Conservation (phyloP, 2,329 filamentous ascomycete genomes). For the Tolypocladium sp. region DNA sequence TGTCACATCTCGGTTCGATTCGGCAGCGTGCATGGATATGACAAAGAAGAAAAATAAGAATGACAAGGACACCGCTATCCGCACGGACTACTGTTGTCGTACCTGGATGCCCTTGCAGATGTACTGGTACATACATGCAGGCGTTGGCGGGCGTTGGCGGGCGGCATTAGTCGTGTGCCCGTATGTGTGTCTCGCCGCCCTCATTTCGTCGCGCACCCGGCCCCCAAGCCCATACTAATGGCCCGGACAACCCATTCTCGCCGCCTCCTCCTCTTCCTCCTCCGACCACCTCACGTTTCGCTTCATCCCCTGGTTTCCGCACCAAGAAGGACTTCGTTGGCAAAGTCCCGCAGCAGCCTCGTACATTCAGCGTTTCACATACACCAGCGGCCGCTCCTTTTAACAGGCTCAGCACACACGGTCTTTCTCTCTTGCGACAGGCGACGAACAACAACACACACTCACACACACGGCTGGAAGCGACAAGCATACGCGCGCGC, state of each 20-base stretch:
- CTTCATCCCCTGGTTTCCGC: constrained; percentile 11
- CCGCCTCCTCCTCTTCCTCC: constrained; percentile 1
- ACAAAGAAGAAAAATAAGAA: neutral
- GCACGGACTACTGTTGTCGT: neutral
- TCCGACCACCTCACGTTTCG: constrained; percentile 6
- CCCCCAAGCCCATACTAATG: neutral
- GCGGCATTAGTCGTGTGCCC: neutral
- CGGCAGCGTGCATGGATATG: neutral
- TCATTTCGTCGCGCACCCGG: neutral
- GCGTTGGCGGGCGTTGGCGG: neutral
- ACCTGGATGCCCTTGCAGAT: neutral
- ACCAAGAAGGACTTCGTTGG: constrained; percentile 40
- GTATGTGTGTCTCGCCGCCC: neutral
- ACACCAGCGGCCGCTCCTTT: neutral
- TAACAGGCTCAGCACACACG: neutral
- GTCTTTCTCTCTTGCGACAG: neutral
- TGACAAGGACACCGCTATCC: no score
- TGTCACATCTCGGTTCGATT: neutral
- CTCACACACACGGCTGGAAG: neutral
- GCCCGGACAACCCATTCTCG: neutral
- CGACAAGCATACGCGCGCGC: neutral
- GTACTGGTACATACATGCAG: neutral
- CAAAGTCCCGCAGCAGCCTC: constrained; percentile 33
- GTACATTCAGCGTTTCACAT: constrained; percentile 12
- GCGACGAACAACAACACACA: neutral